Evolutionary conservation across 768 basidiomycete genomes (phyloP).

Genomic region (Auricularia sp.): DNA sequence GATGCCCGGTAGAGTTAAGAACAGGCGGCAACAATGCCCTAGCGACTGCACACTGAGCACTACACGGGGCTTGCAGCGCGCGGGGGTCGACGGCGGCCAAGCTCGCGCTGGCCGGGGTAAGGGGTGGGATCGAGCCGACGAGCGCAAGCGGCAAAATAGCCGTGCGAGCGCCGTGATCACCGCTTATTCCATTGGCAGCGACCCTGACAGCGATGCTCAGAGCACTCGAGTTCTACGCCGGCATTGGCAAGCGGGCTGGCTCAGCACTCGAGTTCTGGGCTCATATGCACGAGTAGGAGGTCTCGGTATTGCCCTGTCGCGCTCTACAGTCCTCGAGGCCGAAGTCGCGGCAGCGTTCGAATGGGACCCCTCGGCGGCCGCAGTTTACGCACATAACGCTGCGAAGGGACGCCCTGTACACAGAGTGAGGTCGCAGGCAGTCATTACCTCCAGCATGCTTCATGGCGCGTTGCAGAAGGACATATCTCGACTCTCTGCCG

Average conservation of each 20-base stretch:
- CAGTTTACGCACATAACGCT: slow-evolving; percentile 57
- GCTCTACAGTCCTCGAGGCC: slow-evolving; percentile 35
- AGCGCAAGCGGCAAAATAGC: background rate
- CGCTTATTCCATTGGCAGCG: background rate
- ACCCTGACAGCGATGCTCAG: slow-evolving; percentile 1
- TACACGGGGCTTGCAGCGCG: background rate
- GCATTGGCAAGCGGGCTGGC: slow-evolving; percentile 44
- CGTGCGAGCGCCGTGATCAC: background rate
- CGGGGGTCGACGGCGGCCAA: background rate
- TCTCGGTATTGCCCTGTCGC: slow-evolving; percentile 53
- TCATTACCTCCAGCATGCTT: slow-evolving; percentile 3
- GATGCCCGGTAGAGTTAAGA: too few relatives aligned
- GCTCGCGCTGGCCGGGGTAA: too few relatives aligned
- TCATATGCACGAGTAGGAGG: slow-evolving; percentile 39
- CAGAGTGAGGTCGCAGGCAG: background rate
- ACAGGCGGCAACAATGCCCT: too few relatives aligned
- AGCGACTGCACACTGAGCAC: too few relatives aligned
- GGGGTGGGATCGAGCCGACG: background rate
- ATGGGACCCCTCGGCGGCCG: slow-evolving; percentile 68
- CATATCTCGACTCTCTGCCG: slow-evolving; percentile 46
- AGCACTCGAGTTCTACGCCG: slow-evolving; percentile 62
- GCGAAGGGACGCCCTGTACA: background rate
- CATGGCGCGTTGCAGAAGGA: slow-evolving; percentile 33
- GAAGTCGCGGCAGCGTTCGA: slow-evolving; percentile 60
- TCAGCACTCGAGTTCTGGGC: slow-evolving; percentile 5